Evolutionary conservation across 1,139 yeast genomes (phyloP).

Genomic region (Yamadazyma atlantica): DNA sequence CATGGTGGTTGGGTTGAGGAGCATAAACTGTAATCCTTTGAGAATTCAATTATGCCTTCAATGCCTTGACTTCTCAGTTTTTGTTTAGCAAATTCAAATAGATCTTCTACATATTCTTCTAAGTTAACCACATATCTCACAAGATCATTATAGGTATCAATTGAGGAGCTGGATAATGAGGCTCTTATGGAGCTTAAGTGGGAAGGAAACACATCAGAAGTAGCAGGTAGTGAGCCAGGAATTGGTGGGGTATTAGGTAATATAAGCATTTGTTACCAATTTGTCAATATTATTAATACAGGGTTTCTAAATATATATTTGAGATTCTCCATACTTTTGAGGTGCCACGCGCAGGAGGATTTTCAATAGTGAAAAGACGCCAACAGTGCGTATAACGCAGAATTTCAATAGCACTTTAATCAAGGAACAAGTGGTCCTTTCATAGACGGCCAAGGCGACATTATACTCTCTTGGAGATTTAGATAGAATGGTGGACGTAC

Average conservation of each 20-base stretch:
- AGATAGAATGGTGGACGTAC: conserved; percentile 12
- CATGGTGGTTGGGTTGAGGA: conserved; percentile 9
- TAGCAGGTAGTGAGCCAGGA: conserved; percentile 16
- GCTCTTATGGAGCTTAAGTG: conserved; percentile 19
- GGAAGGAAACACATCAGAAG: conserved; percentile 13
- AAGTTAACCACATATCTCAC: conserved; percentile 31
- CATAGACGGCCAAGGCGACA: too few relatives aligned
- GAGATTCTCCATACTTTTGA: too few relatives aligned
- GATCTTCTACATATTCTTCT: conserved; percentile 32
- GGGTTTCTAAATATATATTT: too few relatives aligned
- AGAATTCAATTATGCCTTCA: not conserved
- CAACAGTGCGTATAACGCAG: not conserved
- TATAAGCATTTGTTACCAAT: conserved; percentile 23
- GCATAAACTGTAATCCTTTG: not conserved
- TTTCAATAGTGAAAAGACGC: not conserved
- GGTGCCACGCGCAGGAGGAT: not conserved
- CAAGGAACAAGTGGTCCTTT: not conserved
- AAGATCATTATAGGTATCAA: conserved; percentile 28
- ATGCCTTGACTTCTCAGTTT: conserved; percentile 1
- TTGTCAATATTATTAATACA: conserved; percentile 1
- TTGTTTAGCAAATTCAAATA: conserved; percentile 16
- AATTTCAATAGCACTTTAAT: not conserved
- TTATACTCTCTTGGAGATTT: too few relatives aligned
- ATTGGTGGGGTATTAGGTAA: conserved; percentile 34
- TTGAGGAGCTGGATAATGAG: conserved; percentile 14